Evolutionary conservation across 495 filamentous ascomycete species (phyloP).

Genomic region (Hypoxylon cercidicola): DNA sequence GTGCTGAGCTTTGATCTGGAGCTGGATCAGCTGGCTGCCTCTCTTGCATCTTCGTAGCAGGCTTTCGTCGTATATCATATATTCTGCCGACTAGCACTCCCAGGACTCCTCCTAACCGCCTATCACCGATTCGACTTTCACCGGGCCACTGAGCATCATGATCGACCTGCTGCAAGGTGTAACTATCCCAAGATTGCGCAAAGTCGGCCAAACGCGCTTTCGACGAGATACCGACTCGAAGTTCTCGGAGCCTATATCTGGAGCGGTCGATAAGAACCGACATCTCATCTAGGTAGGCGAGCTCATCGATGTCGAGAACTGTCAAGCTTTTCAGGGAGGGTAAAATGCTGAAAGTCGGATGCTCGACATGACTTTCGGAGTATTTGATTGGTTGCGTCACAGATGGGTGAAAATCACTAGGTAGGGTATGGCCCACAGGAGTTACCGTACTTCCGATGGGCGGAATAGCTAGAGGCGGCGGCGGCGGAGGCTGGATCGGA

Average conservation of each 20-base stretch:
- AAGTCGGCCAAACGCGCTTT: slow-evolving; percentile 68
- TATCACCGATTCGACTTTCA: slow-evolving; percentile 57
- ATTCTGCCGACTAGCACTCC: slow-evolving; percentile 75
- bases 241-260: slow-evolving; percentile 71
- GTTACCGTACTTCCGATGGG: slow-evolving; percentile 55
- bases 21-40: slow-evolving; percentile 5
- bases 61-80: slow-evolving; percentile 64
- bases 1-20: slow-evolving; percentile 7
- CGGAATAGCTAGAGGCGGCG: slow-evolving; percentile 45
- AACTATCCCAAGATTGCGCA: slow-evolving; percentile 70
- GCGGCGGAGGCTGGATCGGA: slow-evolving; percentile 42
- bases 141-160: slow-evolving; percentile 62
- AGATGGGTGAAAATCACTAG: slow-evolving; percentile 41
- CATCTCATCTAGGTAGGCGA: slow-evolving; percentile 89
- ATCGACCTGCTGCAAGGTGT: slow-evolving; percentile 67
- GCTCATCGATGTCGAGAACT: slow-evolving; percentile 89
- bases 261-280: slow-evolving; percentile 82
- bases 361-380: slow-evolving; percentile 69
- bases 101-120: slow-evolving; percentile 74
- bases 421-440: slow-evolving; percentile 54
- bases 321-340: slow-evolving; percentile 82
- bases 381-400: slow-evolving; percentile 48
- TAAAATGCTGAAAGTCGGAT: slow-evolving; percentile 86
- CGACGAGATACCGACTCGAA: slow-evolving; percentile 80
- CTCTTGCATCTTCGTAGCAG: slow-evolving; percentile 15